Percentiles rank a stretch among this genome's conserved stretches.
phyloP scores from a whole-genome alignment of 2,329 filamentous ascomycete species.

The Clarireedia homoeocarpa region DNA sequence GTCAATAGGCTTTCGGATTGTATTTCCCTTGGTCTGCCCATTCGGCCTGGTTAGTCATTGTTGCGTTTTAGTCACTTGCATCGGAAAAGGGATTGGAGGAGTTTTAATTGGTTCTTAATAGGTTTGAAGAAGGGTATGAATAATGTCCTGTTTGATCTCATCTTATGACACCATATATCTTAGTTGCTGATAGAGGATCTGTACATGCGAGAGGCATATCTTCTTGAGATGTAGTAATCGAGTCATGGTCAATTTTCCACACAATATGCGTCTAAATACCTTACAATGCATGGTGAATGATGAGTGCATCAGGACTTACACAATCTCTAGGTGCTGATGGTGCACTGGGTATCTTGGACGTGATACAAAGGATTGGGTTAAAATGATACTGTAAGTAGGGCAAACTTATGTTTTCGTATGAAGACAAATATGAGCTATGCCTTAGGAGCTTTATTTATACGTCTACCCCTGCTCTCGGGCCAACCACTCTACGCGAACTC shows the following conservation, averaged over 20 bases:
- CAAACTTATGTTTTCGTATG: background rate
- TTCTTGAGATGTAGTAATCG: background rate
- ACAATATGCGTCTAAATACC: too few species aligned
- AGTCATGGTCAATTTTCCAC: too few species aligned
- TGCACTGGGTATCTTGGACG: too few species aligned
- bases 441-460: too few species aligned
- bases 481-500: slow-evolving; percentile 7
- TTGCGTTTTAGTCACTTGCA: background rate
- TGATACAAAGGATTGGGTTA: too few species aligned
- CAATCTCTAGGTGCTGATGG: too few species aligned
- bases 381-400: background rate
- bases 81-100: background rate
- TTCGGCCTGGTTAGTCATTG: background rate
- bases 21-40: too few species aligned
- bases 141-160: background rate
- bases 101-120: too few species aligned
- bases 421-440: too few species aligned
- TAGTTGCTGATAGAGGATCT: background rate
- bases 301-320: background rate
- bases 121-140: background rate
- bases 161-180: slow-evolving; percentile 9
- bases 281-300: background rate
- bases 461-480: background rate
- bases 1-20: too few species aligned
- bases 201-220: background rate